Conservation (phyloP, 805 yeast genomes). For the Metschnikowia reukaufii region DNA sequence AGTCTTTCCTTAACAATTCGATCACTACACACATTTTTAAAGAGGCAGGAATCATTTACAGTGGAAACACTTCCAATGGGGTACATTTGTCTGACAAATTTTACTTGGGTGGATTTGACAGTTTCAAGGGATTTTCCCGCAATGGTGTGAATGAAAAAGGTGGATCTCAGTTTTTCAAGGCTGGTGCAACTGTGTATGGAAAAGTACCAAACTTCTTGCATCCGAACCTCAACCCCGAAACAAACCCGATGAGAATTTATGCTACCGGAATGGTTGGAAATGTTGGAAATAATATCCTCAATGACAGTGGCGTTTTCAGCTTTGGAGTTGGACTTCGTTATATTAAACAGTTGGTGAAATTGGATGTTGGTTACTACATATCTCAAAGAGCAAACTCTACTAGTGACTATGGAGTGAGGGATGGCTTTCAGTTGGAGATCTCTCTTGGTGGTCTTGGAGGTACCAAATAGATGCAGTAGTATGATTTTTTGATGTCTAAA, state of each 20-base stretch:
- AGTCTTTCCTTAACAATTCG: conserved; percentile 44
- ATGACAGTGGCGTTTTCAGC: conserved; percentile 26
- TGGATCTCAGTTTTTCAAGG: conserved; percentile 60
- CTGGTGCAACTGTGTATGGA: conserved; percentile 58
- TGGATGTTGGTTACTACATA: conserved; percentile 41
- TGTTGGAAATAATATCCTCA: conserved; percentile 33
- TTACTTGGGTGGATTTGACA: conserved; percentile 76
- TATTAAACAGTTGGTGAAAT: conserved; percentile 40
- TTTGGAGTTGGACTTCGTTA: conserved; percentile 40
- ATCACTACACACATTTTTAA: conserved; percentile 51
- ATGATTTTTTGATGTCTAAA: no score
- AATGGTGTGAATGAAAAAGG: conserved; percentile 76
- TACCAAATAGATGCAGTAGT: conserved; percentile 1
- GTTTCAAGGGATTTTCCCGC: conserved; percentile 65
- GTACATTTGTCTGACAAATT: conserved; percentile 77
- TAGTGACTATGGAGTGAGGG: conserved; percentile 30
- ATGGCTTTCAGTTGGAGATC: conserved; percentile 40
- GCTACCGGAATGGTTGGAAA: conserved; percentile 67
- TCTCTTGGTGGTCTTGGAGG: conserved; percentile 35
- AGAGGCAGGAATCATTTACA: conserved; percentile 56
- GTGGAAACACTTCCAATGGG: conserved; percentile 27
- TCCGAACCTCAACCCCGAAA: conserved; percentile 20
- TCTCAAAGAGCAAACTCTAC: conserved; percentile 26
- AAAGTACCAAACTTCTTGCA: conserved; percentile 51
- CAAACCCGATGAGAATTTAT: conserved; percentile 51